phyloP scores from a whole-genome alignment of 352 stramenopile genomes.

The Globisporangium recalcitrans region DNA sequence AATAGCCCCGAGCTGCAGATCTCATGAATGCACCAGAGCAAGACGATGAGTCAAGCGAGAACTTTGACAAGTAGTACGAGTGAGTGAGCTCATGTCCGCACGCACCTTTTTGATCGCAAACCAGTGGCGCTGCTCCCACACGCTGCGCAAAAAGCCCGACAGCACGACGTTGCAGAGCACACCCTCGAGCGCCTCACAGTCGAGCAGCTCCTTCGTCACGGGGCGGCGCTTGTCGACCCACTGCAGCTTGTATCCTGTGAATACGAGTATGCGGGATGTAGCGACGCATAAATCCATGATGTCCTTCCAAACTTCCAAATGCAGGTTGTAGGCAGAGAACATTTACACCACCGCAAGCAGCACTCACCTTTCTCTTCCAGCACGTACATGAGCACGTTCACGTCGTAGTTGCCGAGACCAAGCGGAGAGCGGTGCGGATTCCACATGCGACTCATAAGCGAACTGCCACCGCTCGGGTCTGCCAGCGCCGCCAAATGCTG shows the following conservation, averaged over 20 bases:
- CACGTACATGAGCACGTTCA: slow-evolving; percentile 66
- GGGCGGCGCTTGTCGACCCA: slow-evolving; percentile 67
- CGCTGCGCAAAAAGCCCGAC: slow-evolving; percentile 31
- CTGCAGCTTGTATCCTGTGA: slow-evolving; percentile 51
- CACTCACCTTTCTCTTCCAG: slow-evolving; percentile 49
- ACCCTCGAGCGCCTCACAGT: slow-evolving; percentile 42
- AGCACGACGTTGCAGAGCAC: slow-evolving; percentile 70
- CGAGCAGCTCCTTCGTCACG: slow-evolving; percentile 33
- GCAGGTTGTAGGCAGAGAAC: too few species aligned
- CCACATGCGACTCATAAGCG: slow-evolving; percentile 37
- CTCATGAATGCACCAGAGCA: neutral
- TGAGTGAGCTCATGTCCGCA: neutral
- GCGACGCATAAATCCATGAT: too few species aligned
- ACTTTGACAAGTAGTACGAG: neutral
- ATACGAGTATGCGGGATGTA: neutral
- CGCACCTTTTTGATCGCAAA: slow-evolving; percentile 63
- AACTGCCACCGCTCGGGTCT: slow-evolving; percentile 7
- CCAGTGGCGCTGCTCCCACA: slow-evolving; percentile 74
- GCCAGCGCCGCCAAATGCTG: slow-evolving; percentile 25
- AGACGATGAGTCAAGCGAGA: neutral
- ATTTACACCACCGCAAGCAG: too few species aligned
- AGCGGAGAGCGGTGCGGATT: slow-evolving; percentile 63
- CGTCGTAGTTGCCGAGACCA: slow-evolving; percentile 74
- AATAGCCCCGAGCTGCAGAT: slow-evolving; percentile 35
- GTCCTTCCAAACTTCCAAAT: too few species aligned